Base-by-base conservation (phyloP, 805 yeast genomes). In the Sugiyamaella mastotermitis region DNA sequence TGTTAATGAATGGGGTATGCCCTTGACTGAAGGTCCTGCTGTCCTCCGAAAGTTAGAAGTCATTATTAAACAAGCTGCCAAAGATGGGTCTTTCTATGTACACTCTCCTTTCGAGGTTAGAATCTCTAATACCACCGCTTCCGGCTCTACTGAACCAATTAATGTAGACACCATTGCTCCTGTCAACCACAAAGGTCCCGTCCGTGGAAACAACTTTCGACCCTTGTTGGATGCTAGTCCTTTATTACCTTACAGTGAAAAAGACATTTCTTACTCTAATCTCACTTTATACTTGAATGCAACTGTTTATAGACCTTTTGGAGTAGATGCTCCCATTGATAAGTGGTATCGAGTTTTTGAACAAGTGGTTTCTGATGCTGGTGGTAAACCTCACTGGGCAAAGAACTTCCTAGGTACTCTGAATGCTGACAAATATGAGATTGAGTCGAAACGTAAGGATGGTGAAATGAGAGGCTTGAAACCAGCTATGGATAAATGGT, bases 361-460 rank as follows among this genome's bases (percentile, higher is more conserved):
- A 61, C 73, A 74, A 37, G 74, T 85, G 1, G 67, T 88, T 69
- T 71, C 69, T 35, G 77, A 75, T 19, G 87, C 82, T 20, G 87
- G 83, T 25, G 98, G 98, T 31, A 83, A 79, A 58, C 98, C 98
- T 2, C 98, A 90, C 60, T 90, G 98, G 98, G 98, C 98, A 13
- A 90, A 90, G 68, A 88, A 87, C 61, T 90, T 86, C 59, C 66
- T 83, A 40, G 94, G 95, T 1, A 64, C 73, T 9, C 55, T 54
- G 2, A 19, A 28, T 33, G 31, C 31, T 23, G 37, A 31, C 20
- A 37, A 25, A 7, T 20, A 33, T n/a, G 11, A 10, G 26, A 5
- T 22, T n/a, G 24, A 20, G 5, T 31, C 33, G 6, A 9, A 20
- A 6, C 23, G 8, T 14, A 62, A 65, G 37, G 80, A 75, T 45